phyloP scores from a whole-genome alignment of 2,329 filamentous ascomycete genomes.

The Cordyceps tenuipes region DNA sequence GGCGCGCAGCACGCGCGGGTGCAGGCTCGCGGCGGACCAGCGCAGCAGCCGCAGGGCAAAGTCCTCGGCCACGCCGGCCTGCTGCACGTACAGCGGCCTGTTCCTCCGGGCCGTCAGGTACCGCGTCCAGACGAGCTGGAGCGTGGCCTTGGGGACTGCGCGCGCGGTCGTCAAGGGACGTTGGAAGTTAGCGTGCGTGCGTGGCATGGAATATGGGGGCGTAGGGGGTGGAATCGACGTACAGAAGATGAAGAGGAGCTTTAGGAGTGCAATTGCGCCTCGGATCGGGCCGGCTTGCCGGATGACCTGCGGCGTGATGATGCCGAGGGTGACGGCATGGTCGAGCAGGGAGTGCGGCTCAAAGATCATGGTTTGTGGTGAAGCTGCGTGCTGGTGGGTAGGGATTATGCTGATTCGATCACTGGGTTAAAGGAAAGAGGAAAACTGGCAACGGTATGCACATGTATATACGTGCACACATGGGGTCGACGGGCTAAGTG shows the following conservation, averaged over 20 bases:
- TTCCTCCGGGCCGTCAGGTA: conserved; percentile 6
- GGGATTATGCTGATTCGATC: not conserved
- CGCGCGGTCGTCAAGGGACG: too few species aligned
- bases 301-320: not conserved
- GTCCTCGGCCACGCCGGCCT: conserved; percentile 4
- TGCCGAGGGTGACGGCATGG: not conserved
- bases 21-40: not conserved
- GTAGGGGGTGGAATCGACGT: not conserved
- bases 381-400: too few species aligned
- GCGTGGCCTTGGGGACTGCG: conserved; percentile 2
- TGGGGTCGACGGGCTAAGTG: not conserved
- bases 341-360: conserved; percentile 5
- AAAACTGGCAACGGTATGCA: not conserved
- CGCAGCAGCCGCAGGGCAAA: conserved; percentile 2
- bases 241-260: not conserved
- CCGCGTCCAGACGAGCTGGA: conserved; percentile 3
- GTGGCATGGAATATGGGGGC: not conserved
- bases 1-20: not conserved
- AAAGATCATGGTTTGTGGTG: conserved; percentile 1
- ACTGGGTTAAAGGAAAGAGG: not conserved
- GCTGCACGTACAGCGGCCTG: conserved; percentile 1
- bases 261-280: not conserved
- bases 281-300: not conserved
- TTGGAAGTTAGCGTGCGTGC: too few species aligned
- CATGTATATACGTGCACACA: not conserved